Conservation (phyloP, 2,329 filamentous ascomycete genomes). For the Exophiala dermatitidis region DNA sequence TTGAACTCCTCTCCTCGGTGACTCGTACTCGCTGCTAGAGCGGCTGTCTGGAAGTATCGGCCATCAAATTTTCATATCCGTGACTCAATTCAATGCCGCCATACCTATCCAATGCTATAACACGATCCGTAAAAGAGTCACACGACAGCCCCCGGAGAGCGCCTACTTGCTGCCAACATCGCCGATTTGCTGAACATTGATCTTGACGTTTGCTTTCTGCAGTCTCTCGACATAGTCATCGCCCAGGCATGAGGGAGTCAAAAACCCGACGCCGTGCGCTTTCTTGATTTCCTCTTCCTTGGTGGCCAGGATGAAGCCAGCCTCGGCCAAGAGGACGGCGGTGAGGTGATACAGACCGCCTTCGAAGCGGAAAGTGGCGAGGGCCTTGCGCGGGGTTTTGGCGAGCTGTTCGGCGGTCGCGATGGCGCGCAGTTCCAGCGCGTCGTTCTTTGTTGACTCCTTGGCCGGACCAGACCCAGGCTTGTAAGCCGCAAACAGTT, state of each 20-base stretch:
- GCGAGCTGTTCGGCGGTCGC: constrained; percentile 37
- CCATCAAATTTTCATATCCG: too few relatives aligned
- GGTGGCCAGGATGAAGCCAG: constrained; percentile 39
- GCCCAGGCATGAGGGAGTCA: constrained; percentile 44
- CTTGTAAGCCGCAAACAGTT: constrained; percentile 39
- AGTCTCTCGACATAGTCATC: constrained; percentile 42
- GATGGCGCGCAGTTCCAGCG: constrained; percentile 40
- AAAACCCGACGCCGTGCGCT: constrained; percentile 40
- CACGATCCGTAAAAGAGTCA: not conserved
- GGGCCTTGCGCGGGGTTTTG: constrained; percentile 34
- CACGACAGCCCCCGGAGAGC: not conserved
- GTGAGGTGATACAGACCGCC: constrained; percentile 41
- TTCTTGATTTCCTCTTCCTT: constrained; percentile 36
- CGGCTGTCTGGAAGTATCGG: too few relatives aligned
- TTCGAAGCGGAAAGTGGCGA: constrained; percentile 38
- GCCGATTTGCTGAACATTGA: constrained; percentile 31
- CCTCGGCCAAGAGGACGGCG: constrained; percentile 39
- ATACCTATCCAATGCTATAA: too few relatives aligned
- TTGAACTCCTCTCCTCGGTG: too few relatives aligned
- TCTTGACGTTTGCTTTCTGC: constrained; percentile 37
- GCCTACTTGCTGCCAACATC: constrained; percentile 26
- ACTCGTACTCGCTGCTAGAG: too few relatives aligned
- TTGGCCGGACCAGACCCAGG: constrained; percentile 46
- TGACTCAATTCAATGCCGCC: too few relatives aligned
- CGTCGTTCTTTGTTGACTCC: constrained; percentile 37